Evolutionary conservation across 2,329 filamentous ascomycete species (phyloP), one percentile per base, ranked within the genome.

Genomic region (Bertia moriformis): DNA sequence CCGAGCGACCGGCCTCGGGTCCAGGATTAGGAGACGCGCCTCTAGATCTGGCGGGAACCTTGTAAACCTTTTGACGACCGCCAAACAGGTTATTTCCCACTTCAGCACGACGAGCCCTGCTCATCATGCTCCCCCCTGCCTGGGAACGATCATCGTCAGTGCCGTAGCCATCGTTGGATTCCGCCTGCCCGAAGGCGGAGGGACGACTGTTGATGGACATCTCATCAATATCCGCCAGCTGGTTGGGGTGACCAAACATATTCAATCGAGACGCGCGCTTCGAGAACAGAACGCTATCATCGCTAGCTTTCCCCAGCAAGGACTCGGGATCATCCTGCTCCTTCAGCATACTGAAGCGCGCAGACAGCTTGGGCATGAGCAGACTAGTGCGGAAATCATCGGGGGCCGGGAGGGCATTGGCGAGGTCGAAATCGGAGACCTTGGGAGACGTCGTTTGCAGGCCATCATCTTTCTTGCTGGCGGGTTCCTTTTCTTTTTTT

Each of bases 311-410:
- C 42, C 89, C 89, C 20, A 95, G 71, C 55, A 87, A 83, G 2
- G 86, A 89, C 44, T 67, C 80, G 1, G 89, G 89, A 51, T 95
- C 87, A 55, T 95, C 88, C 56, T 95, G 89, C 58, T 95, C 89
- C 50, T 86, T 71, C 20, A 96, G 65, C 89, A 96, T 96, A 48
- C 89, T 96, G 57, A 98, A 98, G 4, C 91, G 78, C 12, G 88
- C 86, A 0, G 89, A 96, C 3, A 98, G 69, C 32, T 88, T 89
- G 1, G 86, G 88, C 89, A 98, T 93, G 44, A 98, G 67, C 42
- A 98, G 64, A 65, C 91, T 96, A 3, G 91, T 98, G 41, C 91
- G 77, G 58, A 98, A 96, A 52, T 96, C 81, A 58, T 96, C 86
- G 37, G 66, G 78, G 0, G 87, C 69, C 1, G 91, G 91, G 2